Evolutionary conservation across 768 basidiomycete genomes (phyloP).

Genomic region (Mrakia hoshinonis): DNA sequence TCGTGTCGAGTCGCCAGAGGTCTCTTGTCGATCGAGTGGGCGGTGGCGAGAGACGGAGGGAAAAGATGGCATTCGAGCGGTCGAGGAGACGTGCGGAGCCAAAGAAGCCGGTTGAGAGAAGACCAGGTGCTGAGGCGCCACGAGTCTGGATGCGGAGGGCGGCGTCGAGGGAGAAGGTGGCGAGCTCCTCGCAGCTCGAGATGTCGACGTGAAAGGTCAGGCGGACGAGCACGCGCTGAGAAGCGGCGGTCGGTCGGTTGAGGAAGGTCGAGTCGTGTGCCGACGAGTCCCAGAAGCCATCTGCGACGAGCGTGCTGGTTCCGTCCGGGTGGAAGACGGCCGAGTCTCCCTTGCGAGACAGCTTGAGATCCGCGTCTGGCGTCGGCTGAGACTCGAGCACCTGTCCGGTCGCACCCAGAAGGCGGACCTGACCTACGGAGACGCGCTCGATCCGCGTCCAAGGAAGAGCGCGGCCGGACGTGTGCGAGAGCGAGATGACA

Average conservation of each 20-base stretch:
- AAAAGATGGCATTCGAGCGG: slow-evolving; percentile 76
- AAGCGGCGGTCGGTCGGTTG: slow-evolving; percentile 69
- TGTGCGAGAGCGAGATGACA: slow-evolving; percentile 64
- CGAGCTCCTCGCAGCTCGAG: slow-evolving; percentile 73
- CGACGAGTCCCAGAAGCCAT: slow-evolving; percentile 87
- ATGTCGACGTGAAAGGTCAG: slow-evolving; percentile 68
- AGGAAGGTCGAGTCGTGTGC: slow-evolving; percentile 75
- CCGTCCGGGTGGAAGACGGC: slow-evolving; percentile 46
- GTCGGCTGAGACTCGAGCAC: background rate
- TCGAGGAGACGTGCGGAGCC: slow-evolving; percentile 65
- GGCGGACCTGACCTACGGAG: slow-evolving; percentile 69
- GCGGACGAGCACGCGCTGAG: slow-evolving; percentile 71
- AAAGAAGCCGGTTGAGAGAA: slow-evolving; percentile 65
- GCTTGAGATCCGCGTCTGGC: slow-evolving; percentile 57
- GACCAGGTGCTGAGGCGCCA: slow-evolving; percentile 68
- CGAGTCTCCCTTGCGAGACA: slow-evolving; percentile 46
- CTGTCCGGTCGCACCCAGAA: slow-evolving; percentile 74
- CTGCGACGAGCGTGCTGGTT: slow-evolving; percentile 40
- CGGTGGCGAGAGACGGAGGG: slow-evolving; percentile 68
- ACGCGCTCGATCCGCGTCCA: slow-evolving; percentile 74
- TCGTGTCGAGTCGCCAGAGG: slow-evolving; percentile 89
- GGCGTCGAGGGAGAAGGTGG: slow-evolving; percentile 81
- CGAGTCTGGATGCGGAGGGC: slow-evolving; percentile 74
- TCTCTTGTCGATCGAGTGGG: slow-evolving; percentile 78
- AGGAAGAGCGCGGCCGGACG: slow-evolving; percentile 79